A percentile compares a stretch with the other conserved stretches of the same genome.
These are phyloP conservation scores for Lentinus brumalis DNA, from an alignment of 768 basidiomycete genomes.

Conservation along the genomic window DNA sequence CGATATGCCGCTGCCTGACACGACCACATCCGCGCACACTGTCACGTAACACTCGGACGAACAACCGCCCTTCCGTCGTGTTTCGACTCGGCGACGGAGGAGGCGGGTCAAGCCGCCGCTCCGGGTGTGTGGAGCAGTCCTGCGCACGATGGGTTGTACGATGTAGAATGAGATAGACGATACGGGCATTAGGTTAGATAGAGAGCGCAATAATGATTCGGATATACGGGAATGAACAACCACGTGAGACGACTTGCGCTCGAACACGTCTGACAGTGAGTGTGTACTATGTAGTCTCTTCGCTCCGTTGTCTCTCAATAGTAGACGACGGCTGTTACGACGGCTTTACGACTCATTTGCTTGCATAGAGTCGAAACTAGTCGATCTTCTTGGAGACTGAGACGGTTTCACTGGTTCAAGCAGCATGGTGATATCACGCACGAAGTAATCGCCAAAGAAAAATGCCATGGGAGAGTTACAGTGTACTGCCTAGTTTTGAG, in stretches of 20 bases:
- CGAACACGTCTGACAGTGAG: too few relatives aligned
- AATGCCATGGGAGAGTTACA: slow-evolving; percentile 20
- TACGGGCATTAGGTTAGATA: slow-evolving; percentile 15
- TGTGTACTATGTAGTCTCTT: too few relatives aligned
- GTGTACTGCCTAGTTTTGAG: slow-evolving; percentile 22
- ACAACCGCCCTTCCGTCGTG: too few relatives aligned
- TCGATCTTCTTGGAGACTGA: too few relatives aligned
- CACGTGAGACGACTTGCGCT: background rate
- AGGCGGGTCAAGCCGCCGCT: too few relatives aligned
- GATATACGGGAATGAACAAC: background rate
- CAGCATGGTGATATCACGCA: background rate
- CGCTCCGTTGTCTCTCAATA: too few relatives aligned
- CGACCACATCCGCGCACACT: background rate
- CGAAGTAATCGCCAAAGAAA: background rate
- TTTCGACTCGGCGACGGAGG: too few relatives aligned
- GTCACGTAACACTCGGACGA: too few relatives aligned
- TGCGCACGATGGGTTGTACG: slow-evolving; percentile 1
- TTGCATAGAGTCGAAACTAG: too few relatives aligned
- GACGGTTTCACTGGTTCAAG: too few relatives aligned
- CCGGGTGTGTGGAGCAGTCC: background rate
- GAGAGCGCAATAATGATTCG: slow-evolving; percentile 16
- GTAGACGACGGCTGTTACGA: too few relatives aligned
- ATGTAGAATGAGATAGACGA: slow-evolving; percentile 4
- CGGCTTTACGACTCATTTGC: too few relatives aligned
- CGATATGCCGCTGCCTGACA: background rate